A percentile compares a stretch with the other conserved stretches of the same genome.
Evolutionary conservation across 192 early-diverging fungal genomes (phyloP).

Genomic region (Coemansia sp.): DNA sequence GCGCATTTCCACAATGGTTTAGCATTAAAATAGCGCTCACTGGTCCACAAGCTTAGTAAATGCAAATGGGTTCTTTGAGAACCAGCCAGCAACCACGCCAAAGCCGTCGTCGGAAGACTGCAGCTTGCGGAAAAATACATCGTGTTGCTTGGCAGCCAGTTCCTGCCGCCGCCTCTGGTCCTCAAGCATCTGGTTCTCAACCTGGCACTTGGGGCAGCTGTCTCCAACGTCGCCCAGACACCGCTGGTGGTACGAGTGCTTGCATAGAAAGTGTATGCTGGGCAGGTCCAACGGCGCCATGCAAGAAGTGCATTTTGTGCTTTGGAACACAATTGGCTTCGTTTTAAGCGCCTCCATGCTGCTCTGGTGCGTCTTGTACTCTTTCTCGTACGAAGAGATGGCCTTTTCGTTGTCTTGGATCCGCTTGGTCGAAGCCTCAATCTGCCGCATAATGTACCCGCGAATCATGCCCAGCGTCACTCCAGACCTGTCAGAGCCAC

Average conservation of each 20-base stretch:
- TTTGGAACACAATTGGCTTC: slow-evolving; percentile 68
- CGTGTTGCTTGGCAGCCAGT: slow-evolving; percentile 68
- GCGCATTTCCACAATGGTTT: too few relatives aligned
- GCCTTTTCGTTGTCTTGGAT: slow-evolving; percentile 64
- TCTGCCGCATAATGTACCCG: slow-evolving; percentile 73
- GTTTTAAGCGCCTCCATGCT: slow-evolving; percentile 82
- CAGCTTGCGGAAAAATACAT: slow-evolving; percentile 77
- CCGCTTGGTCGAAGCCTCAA: slow-evolving; percentile 66
- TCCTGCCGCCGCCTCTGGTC: slow-evolving; percentile 79
- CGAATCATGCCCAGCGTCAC: slow-evolving; percentile 86
- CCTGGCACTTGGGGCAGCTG: slow-evolving; percentile 73
- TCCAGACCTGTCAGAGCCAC: slow-evolving; percentile 53
- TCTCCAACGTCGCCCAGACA: slow-evolving; percentile 57
- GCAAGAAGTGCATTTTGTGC: slow-evolving; percentile 70
- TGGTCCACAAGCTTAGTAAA: slow-evolving; percentile 41
- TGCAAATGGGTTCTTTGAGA: slow-evolving; percentile 79
- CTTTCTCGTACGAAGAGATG: slow-evolving; percentile 72
- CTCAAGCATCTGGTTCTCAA: slow-evolving; percentile 76
- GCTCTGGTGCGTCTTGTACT: slow-evolving; percentile 67
- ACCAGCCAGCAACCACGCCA: slow-evolving; percentile 82
- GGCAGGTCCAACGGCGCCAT: slow-evolving; percentile 80
- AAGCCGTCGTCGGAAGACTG: slow-evolving; percentile 76
- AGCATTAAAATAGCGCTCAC: slow-evolving; percentile 1
- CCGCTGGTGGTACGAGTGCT: slow-evolving; percentile 91
- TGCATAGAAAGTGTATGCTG: slow-evolving; percentile 88